phyloP scores from a whole-genome alignment of 1,139 yeast genomes.

The Scheffersomyces quercinus region DNA sequence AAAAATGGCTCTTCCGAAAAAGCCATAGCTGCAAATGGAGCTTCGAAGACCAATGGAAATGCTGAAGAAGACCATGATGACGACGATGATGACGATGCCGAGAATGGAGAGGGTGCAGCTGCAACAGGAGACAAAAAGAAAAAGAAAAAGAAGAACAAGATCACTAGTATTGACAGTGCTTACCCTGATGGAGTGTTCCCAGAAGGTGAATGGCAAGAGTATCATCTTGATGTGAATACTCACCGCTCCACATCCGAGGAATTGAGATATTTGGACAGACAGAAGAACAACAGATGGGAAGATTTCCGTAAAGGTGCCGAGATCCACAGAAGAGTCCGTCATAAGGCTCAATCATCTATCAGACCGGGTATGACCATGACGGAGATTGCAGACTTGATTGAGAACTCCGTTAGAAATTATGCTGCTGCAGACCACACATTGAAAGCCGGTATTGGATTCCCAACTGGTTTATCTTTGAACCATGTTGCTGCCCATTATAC shows the following conservation, averaged over 20 bases:
- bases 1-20: not conserved
- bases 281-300: constrained; percentile 66
- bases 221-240: constrained; percentile 68
- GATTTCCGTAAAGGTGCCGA: constrained; percentile 96
- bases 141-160: constrained; percentile 39
- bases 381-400: constrained; percentile 87
- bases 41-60: constrained; percentile 15
- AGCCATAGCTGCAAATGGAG: not conserved
- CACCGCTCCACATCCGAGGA: constrained; percentile 86
- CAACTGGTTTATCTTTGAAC: constrained; percentile 91
- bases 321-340: constrained; percentile 88
- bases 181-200: constrained; percentile 81
- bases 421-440: constrained; percentile 66
- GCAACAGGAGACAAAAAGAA: constrained; percentile 34
- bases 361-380: constrained; percentile 93
- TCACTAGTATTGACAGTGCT: constrained; percentile 61
- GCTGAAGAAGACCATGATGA: constrained; percentile 38
- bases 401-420: constrained; percentile 76
- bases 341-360: constrained; percentile 69
- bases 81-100: constrained; percentile 25
- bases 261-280: constrained; percentile 74
- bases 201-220: constrained; percentile 83
- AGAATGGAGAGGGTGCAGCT: constrained; percentile 16
- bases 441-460: constrained; percentile 91
- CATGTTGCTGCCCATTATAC: constrained; percentile 98